Percentiles rank a stretch among this genome's conserved stretches.
These are phyloP conservation scores for Crithidia expoeki DNA, from an alignment of 208 protist genomes.

Conservation along the genomic window DNA sequence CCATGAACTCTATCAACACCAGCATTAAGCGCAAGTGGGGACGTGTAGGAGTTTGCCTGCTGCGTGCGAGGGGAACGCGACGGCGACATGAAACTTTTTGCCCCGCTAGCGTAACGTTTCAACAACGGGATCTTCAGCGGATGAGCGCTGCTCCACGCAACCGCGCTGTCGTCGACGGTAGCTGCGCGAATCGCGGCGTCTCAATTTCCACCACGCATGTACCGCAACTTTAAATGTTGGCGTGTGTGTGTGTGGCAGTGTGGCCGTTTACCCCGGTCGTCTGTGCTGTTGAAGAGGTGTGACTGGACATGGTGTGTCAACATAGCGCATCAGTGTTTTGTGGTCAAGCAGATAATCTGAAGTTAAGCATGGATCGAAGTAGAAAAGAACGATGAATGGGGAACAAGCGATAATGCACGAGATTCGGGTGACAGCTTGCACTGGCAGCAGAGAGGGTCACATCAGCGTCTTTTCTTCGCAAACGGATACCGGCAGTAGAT, in stretches of 20 bases:
- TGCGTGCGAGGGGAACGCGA: not conserved
- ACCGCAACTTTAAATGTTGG: not conserved
- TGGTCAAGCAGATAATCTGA: too few species aligned
- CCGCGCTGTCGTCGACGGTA: conserved; percentile 1
- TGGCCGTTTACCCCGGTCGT: conserved; percentile 1
- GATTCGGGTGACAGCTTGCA: too few species aligned
- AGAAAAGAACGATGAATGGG: too few species aligned
- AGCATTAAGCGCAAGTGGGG: not conserved
- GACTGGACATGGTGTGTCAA: conserved; percentile 5
- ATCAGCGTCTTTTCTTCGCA: too few species aligned
- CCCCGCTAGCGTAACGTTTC: not conserved
- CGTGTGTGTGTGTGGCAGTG: not conserved
- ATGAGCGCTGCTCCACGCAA: not conserved
- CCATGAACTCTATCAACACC: not conserved
- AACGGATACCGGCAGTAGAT: too few species aligned
- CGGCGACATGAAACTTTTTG: conserved; percentile 8
- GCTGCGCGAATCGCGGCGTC: conserved; percentile 21
- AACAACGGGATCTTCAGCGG: not conserved
- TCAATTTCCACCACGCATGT: conserved; percentile 5
- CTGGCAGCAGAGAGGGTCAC: too few species aligned
- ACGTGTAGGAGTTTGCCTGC: not conserved
- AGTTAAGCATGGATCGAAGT: too few species aligned
- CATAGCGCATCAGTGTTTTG: not conserved
- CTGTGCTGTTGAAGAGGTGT: conserved; percentile 10
- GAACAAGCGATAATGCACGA: too few species aligned